A percentile compares a stretch with the other conserved stretches of the same genome.
phyloP scores from a whole-genome alignment of 345 rosid species.

The Citrus cavaleriei region DNA sequence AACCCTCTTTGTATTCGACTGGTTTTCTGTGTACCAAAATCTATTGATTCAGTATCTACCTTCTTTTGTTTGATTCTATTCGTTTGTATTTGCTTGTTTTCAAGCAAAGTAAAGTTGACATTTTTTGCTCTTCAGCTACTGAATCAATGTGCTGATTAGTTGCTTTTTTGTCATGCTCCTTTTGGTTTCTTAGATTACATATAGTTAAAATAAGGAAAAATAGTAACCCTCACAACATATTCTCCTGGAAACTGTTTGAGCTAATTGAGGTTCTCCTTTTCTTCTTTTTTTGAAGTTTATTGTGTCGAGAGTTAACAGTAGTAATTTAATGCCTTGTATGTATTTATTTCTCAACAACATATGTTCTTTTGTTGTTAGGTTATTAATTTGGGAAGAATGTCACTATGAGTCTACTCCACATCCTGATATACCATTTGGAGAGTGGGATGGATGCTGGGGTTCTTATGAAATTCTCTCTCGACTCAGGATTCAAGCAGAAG shows the following conservation, averaged over 20 bases:
- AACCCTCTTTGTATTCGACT: conserved; percentile 23
- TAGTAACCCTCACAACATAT: background rate
- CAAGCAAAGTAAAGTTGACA: conserved; percentile 1
- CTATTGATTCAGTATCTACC: conserved; percentile 27
- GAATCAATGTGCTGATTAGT: conserved; percentile 18
- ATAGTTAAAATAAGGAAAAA: background rate
- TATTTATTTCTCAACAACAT: conserved; percentile 1
- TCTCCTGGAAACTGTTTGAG: background rate
- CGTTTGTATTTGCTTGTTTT: conserved; percentile 17
- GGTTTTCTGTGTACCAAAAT: conserved; percentile 17
- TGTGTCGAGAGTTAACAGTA: background rate
- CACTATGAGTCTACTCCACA: conserved; percentile 36
- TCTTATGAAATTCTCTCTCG: conserved; percentile 26
- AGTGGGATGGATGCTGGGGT: conserved; percentile 36
- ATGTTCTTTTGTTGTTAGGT: conserved; percentile 33
- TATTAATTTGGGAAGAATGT: conserved; percentile 95
- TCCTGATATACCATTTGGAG: conserved; percentile 33
- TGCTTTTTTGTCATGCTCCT: conserved; percentile 15
- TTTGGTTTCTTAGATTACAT: conserved; percentile 16
- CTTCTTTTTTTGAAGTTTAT: background rate
- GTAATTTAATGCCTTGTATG: background rate
- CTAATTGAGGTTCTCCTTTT: background rate
- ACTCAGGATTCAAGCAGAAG: conserved; percentile 34
- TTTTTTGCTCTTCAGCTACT: conserved; percentile 7
- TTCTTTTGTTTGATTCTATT: conserved; percentile 22